Evolutionary conservation across 768 basidiomycete species (phyloP), one percentile per base, ranked within the genome.

Genomic region (Atractiella rhizophila): DNA sequence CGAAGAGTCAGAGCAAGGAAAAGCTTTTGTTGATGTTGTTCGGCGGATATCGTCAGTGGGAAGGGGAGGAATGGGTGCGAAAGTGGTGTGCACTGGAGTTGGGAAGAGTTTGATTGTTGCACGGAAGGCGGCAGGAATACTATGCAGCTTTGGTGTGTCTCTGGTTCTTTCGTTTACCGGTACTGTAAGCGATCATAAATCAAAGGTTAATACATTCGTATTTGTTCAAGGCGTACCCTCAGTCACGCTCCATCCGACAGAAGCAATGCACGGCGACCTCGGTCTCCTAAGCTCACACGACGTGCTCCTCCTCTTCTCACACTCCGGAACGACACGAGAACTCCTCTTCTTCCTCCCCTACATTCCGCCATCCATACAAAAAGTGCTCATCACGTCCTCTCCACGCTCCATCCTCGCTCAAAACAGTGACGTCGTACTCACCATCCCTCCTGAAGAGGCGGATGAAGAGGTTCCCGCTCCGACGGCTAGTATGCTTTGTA

Each of bases 261-360:
- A 51, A 34, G 54, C 54, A 3, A 37, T 55, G 1, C 54, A 55
- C 28, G 54, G 54, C 31, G 54, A 55, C 39, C 48, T 55, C 29
- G 54, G 54, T 32, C 35, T 47, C 29, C 32, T 55, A 13, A 50
- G 48, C 28, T 37, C 43, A 12, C 41, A 46, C 46, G 54, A 55
- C 43, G 46, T 45, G 18, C 27, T 52, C 20, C 43, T 55, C 42
- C 28, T 51, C 28, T 46, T 55, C 37, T 52, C 50, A 5, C 52
- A 55, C 43, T 52, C 50, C 5, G 54, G 54, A 42, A 43, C 47
- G 8, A 55, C 54, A 1, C 40, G 47, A 40, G 54, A 55, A 30
- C 45, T 55, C 20, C 49, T 55, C 40, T 43, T 40, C 7, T 46
- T 55, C 19, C 31, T 54, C 12, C 48, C 48, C 1, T n/a, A n/a